phyloP scores from a whole-genome alignment of 129 eudicot genomes.

The Daucus carota region DH1_v3.0 NC_030386.2:29691501-29692000 shows the following conservation, averaged over 20 bases:
- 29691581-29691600: not conserved
- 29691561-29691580: constrained; percentile 8
- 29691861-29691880: constrained; percentile 25
- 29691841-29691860: not conserved
- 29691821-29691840: constrained; percentile 13
- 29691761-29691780: constrained; percentile 43
- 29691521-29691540: not conserved
- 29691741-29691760: too few species aligned
- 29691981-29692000: too few species aligned
- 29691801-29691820: constrained; percentile 22
- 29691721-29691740: constrained; percentile 6
- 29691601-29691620: constrained; percentile 1
- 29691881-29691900: too few species aligned
- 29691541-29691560: constrained; percentile 42
- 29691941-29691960: too few species aligned
- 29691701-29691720: not conserved
- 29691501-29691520: too few species aligned
- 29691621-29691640: too few species aligned
- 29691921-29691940: too few species aligned
- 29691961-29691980: too few species aligned
- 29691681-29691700: not conserved
- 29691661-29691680: not conserved
- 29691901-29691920: too few species aligned
- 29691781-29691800: constrained; percentile 28
- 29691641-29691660: not conserved